Base-by-base conservation (phyloP, 208 protist genomes). In the Crithidia acanthocephali region DNA sequence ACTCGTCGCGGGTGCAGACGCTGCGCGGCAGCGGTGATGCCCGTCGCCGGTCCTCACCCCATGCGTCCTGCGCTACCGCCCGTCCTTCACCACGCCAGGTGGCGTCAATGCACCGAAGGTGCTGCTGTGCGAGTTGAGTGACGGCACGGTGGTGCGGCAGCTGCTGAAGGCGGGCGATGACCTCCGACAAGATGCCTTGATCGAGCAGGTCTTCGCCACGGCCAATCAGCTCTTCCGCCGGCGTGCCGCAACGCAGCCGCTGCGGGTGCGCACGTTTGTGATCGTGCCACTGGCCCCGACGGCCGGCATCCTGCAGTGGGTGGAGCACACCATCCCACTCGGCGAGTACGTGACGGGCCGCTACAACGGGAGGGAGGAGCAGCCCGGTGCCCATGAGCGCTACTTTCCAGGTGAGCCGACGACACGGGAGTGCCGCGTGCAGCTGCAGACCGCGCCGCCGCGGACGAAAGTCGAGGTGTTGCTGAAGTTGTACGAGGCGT, bases 21-120 rank as follows among this genome's bases (percentile, higher is more conserved):
- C n/a, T n/a, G n/a, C n/a, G n/a, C n/a, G n/a, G n/a, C n/a, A n/a
- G n/a, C n/a, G n/a, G n/a, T n/a, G n/a, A n/a, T n/a, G n/a, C n/a
- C n/a, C n/a, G n/a, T n/a, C 37, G 15, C 20, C 16, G 11, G 2
- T 15, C 13, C n/a, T 55, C 8, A 23, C 59, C n/a, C 83, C 85
- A 28, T 53, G 25, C 23, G 74, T 97, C 10, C 25, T 74, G 44
- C 52, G 57, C 11, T 98, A 98, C 71, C 63, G 75, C 16, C 33
- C 66, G 1, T 71, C 27, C 35, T 98, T 93, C 82, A 87, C 64
- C 1, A 81, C 92, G 0, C 84, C 93, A 10, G 97, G 97, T 11
- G 98, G 98, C n/a, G 86, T 98, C 37, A 99, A 98, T 67, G 59
- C 94, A n/a, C 98, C 98, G 1, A 99, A 98, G 74, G 80, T 93